Conservation (phyloP, 345 rosid species). For the Populus euphratica region DNA sequence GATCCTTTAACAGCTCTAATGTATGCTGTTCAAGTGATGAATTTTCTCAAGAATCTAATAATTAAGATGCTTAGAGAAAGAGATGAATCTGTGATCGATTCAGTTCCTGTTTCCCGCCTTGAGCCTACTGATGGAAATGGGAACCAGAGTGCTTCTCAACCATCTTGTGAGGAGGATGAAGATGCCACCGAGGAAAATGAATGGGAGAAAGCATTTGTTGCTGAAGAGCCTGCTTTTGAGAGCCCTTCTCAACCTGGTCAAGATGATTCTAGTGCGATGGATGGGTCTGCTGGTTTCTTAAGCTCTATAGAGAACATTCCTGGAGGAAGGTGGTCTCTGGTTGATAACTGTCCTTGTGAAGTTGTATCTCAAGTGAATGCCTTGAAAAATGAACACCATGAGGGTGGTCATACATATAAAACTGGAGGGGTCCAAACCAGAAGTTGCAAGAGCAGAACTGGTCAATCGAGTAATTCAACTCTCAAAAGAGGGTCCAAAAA, state of each 20-base stretch:
- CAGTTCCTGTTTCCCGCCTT: slow-evolving; percentile 31
- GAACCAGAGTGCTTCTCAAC: slow-evolving; percentile 45
- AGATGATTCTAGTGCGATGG: slow-evolving; percentile 34
- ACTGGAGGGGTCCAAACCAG: slow-evolving; percentile 16
- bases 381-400: slow-evolving; percentile 21
- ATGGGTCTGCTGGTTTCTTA: slow-evolving; percentile 33
- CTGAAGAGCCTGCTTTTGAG: slow-evolving; percentile 36
- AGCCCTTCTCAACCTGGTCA: slow-evolving; percentile 31
- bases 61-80: slow-evolving; percentile 61
- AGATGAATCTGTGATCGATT: slow-evolving; percentile 48
- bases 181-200: slow-evolving; percentile 19
- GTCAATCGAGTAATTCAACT: slow-evolving; percentile 22
- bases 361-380: slow-evolving; percentile 37
- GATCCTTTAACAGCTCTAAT: slow-evolving; percentile 96
- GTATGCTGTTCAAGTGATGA: slow-evolving; percentile 97
- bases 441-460: slow-evolving; percentile 18
- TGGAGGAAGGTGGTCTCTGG: slow-evolving; percentile 27
- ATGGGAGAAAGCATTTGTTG: slow-evolving; percentile 26
- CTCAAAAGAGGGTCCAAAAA: slow-evolving; percentile 36
- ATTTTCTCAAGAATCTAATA: slow-evolving; percentile 79
- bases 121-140: slow-evolving; percentile 71
- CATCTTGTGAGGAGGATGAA: slow-evolving; percentile 33
- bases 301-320: slow-evolving; percentile 44
- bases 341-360: slow-evolving; percentile 36
- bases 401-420: slow-evolving; percentile 12